These are phyloP conservation scores for Cupressus sempervirens DNA, from an alignment of 75 land plant genomes.

Conservation along the genomic window DNA sequence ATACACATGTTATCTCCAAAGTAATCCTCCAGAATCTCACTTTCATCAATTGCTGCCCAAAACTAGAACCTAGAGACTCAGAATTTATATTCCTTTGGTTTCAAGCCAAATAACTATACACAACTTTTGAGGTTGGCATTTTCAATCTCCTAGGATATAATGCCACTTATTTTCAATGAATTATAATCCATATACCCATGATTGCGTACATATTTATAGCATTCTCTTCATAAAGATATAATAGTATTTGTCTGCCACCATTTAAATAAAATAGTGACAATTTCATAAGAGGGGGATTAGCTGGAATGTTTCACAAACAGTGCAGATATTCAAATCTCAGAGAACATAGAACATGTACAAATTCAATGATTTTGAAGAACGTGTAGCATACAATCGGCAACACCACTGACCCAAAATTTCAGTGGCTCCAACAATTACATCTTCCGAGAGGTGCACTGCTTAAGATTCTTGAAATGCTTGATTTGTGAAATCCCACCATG, in stretches of 20 bases:
- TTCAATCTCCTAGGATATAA: background rate
- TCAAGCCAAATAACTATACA: conserved; percentile 8
- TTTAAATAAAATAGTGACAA: conserved; percentile 1
- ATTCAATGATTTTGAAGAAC: conserved; percentile 1
- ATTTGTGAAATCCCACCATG: background rate
- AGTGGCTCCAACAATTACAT: conserved; percentile 7
- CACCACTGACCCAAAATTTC: background rate
- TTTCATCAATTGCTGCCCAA: background rate
- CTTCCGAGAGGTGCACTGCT: background rate
- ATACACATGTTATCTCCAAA: background rate
- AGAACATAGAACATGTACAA: background rate
- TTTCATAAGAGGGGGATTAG: background rate
- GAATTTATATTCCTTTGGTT: conserved; percentile 1
- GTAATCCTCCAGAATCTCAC: background rate
- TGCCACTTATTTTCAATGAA: background rate
- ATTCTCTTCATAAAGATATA: background rate
- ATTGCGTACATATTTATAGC: conserved; percentile 7
- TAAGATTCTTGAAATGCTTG: background rate
- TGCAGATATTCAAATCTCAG: background rate
- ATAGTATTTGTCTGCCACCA: background rate
- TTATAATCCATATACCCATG: background rate
- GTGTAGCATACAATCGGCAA: background rate
- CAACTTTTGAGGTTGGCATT: background rate
- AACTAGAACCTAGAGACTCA: background rate
- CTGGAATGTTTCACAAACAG: background rate